These are phyloP conservation scores for Inga laurina DNA, from an alignment of 306 rosid genomes.

Conservation along the genomic window DNA sequence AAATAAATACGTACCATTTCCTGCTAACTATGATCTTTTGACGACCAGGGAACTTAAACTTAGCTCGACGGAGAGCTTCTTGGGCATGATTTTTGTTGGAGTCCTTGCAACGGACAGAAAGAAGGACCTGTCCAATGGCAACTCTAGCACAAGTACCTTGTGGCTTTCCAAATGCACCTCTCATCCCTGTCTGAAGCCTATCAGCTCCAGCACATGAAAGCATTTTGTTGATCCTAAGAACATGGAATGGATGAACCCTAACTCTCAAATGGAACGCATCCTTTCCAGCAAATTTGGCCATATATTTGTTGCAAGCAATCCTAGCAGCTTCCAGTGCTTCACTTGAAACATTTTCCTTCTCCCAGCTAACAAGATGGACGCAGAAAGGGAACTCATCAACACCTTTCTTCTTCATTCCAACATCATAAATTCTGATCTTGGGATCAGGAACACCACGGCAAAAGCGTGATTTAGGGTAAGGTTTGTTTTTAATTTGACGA, in stretches of 20 bases:
- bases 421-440: slow-evolving; percentile 89
- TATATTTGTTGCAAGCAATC: slow-evolving; percentile 83
- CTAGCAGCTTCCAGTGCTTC: slow-evolving; percentile 88
- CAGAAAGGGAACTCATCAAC: slow-evolving; percentile 92
- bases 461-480: slow-evolving; percentile 82
- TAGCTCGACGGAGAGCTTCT: slow-evolving; percentile 86
- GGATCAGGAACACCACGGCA: slow-evolving; percentile 95
- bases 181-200: slow-evolving; percentile 96
- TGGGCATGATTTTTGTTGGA: slow-evolving; percentile 71
- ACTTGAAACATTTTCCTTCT: slow-evolving; percentile 83
- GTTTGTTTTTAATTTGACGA: slow-evolving; percentile 78
- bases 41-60: slow-evolving; percentile 84
- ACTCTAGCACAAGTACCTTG: slow-evolving; percentile 76
- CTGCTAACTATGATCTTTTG: slow-evolving; percentile 82
- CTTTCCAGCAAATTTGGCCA: slow-evolving; percentile 84
- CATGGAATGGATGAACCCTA: slow-evolving; percentile 91
- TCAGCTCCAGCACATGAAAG: slow-evolving; percentile 58
- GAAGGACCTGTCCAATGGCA: slow-evolving; percentile 77
- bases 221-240: slow-evolving; percentile 85
- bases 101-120: slow-evolving; percentile 85
- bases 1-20: slow-evolving; percentile 53
- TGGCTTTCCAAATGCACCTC: slow-evolving; percentile 83
- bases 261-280: slow-evolving; percentile 89
- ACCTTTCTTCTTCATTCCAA: slow-evolving; percentile 88
- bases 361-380: slow-evolving; percentile 88